Base-by-base conservation (phyloP, 1,284 basidiomycete genomes). In the Chondrostereum purpureum region DNA sequence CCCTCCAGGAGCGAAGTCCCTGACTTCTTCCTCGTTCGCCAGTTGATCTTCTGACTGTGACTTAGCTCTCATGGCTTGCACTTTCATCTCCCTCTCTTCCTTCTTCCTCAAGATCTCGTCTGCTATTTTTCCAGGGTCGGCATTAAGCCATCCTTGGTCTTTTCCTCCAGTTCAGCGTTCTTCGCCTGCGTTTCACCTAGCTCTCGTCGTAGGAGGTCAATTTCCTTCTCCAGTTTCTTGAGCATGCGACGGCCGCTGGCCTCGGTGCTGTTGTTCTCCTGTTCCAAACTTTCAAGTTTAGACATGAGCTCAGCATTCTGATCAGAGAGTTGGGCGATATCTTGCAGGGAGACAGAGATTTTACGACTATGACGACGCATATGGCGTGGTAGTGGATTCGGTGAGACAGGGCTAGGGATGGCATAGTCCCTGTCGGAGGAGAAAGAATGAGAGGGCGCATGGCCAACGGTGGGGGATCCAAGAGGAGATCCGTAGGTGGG, bases 291-390 rank as follows among this genome's bases (percentile, higher is more conserved):
- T 57, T 88, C 80, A 4, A 92, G 69, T 52, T 88, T 86, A 17
- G 74, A 63, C 4, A 87, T 66, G 13, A 92, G 78, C 48, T 90
- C 83, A 0, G 83, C 79, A 56, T 92, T 92, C 63, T 91, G 86
- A 55, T 89, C 85, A 0, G 81, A 76, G 19, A 92, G 75, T 5
- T 72, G 67, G 2, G 78, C 75, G 19, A 91, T 70, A 46, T 89
- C 85, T n/a, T 71, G 63, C 0, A 78, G 77, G 2, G 82, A 80
- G 44, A 84, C 75, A 27, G 83, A 82, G 27, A 84, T 70, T 42
- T 75, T 71, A 35, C 78, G 75, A 2, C 63, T 53, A 53, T 71
- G 78, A 19, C 66, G 62, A 33, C 58, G 59, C 45, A 56, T 61
- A 42, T 54, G 47, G 46, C 52, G 52, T 49, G 56, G 45, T 47